Conservation (phyloP, 2,329 filamentous ascomycete species). For the Diaporthe helianthi region DNA sequence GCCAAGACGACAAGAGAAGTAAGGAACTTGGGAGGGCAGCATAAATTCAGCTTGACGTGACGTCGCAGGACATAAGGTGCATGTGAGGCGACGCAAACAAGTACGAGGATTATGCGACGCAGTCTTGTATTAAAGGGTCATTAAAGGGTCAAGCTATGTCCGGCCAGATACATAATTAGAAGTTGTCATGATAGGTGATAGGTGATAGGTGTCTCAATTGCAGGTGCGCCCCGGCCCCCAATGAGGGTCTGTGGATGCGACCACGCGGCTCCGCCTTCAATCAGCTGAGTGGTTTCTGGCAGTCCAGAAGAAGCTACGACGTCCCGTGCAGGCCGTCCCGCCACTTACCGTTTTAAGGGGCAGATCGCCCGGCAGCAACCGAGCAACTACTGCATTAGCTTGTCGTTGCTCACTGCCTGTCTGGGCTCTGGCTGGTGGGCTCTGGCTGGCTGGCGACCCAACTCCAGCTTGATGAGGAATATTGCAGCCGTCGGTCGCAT, state of each 20-base stretch:
- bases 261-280: slow-evolving; percentile 8
- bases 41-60: slow-evolving; percentile 14
- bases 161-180: slow-evolving; percentile 4
- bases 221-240: slow-evolving; percentile 6
- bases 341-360: slow-evolving; percentile 14
- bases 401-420: too few relatives aligned
- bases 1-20: background rate
- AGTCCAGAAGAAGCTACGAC: slow-evolving; percentile 23
- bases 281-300: slow-evolving; percentile 10
- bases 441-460: too few relatives aligned
- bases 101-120: background rate
- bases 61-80: slow-evolving; percentile 10
- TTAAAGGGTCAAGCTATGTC: slow-evolving; percentile 7
- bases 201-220: background rate
- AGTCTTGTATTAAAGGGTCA: slow-evolving; percentile 9
- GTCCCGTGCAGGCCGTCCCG: slow-evolving; percentile 1
- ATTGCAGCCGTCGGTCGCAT: background rate
- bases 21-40: background rate
- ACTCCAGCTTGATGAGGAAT: background rate
- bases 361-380: slow-evolving; percentile 15
- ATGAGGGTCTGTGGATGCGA: slow-evolving; percentile 20
- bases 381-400: background rate
- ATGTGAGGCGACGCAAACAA: background rate
- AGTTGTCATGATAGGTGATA: background rate
- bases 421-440: too few relatives aligned